These are phyloP conservation scores for Phytophthora constricta DNA, from an alignment of 352 stramenopile species.

Conservation along the genomic window DNA sequence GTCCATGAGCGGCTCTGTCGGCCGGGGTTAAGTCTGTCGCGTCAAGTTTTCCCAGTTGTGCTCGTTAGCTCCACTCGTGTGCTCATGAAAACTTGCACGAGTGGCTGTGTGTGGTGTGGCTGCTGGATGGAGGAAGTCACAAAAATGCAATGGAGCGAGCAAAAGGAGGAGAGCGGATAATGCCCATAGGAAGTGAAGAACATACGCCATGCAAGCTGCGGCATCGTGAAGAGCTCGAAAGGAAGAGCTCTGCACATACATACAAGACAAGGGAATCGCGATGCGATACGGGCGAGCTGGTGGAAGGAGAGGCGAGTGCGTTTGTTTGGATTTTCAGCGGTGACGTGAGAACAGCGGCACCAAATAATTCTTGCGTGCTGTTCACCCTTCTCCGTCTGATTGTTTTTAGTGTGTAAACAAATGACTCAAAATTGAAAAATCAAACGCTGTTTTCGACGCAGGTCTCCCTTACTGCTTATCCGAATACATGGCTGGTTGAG, in stretches of 20 bases:
- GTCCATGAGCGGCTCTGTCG: conserved; percentile 75
- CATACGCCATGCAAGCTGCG: conserved; percentile 13
- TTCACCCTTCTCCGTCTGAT: conserved; percentile 21
- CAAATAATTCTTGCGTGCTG: not conserved
- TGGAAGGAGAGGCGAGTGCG: conserved; percentile 29
- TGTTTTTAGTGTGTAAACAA: conserved; percentile 49
- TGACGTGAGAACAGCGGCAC: not conserved
- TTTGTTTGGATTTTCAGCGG: conserved; percentile 43
- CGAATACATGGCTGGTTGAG: not conserved
- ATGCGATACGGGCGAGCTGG: conserved; percentile 9
- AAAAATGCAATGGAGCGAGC: conserved; percentile 3
- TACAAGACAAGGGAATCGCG: conserved; percentile 19
- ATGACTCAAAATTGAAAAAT: conserved; percentile 46
- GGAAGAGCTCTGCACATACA: conserved; percentile 32
- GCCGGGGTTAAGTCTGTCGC: conserved; percentile 48
- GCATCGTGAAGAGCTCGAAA: conserved; percentile 24
- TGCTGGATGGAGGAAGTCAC: conserved; percentile 32
- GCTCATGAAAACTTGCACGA: conserved; percentile 22
- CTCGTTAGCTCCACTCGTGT: conserved; percentile 16
- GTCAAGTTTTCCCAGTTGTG: conserved; percentile 21
- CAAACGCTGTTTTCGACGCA: conserved; percentile 16
- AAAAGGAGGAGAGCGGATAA: conserved; percentile 17
- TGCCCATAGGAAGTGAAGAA: conserved; percentile 32
- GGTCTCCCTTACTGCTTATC: not conserved
- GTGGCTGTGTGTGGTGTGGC: conserved; percentile 3